Evolutionary conservation across 1,284 basidiomycete genomes (phyloP), one percentile per base, ranked within the genome.

Genomic region (Moesziomyces sp.): DNA sequence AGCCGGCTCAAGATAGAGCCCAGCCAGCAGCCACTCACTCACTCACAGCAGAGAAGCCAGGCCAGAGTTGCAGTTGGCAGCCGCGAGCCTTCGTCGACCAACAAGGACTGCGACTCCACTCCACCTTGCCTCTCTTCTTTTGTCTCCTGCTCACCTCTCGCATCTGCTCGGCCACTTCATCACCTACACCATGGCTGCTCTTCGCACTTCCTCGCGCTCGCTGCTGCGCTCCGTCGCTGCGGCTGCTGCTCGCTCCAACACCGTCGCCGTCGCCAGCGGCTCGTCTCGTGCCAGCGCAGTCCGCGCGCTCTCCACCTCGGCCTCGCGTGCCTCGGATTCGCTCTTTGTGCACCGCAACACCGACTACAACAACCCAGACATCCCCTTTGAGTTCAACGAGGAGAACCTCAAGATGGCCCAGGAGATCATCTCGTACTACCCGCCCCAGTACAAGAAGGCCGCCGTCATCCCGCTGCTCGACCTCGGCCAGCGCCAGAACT

Each of bases 381-480:
- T 97, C 84, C 89, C 92, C 11, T 99, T 99, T 86, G 88, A 91
- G 80, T 97, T 97, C 86, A 88, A 88, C 68, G 83, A 89, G 3
- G 90, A 91, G 82, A 96, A 94, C 88, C 80, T 91, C 85, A 92
- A 92, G 87, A 88, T 89, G 62, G 94, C 94, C 0, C 82, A 96
- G 78, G 91, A 93, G 85, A 93, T 97, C 86, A 93, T 98, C 85
- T 88, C 92, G 51, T 90, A 91, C 78, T 99, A 99, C 87, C 96
- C 96, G 5, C 88, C 92, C 52, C 96, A 99, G 85, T 98, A 97
- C 89, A 96, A 94, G 88, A 97, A 97, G 86, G 86, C 86, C 1
- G 97, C 97, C 35, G 92, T 95, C 79, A 97, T 99, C 83, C 96
- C 97, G 45, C 88, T 99, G 40, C 90, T 99, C 63, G 94, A 99